Evolutionary conservation across 164 flowering plant species (phyloP), one percentile per base, ranked within the genome.

Genomic region (Annona cherimola): DNA sequence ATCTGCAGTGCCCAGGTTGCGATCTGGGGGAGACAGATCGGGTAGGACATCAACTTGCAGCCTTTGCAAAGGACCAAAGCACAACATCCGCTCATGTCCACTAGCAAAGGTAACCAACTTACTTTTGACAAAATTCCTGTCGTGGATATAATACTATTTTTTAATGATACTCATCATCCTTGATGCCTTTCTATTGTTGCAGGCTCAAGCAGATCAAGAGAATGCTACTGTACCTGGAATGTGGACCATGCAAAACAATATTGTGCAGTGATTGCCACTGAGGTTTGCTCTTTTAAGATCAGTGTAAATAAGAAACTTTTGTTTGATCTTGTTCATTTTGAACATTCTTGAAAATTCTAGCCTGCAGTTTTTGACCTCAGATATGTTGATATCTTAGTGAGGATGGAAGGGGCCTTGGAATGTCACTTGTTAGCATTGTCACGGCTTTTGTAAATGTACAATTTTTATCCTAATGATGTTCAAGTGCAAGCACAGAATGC

Each of bases 1-100:
- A 64, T 40, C 18, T 8, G 44, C 11, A 64, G 42, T 5, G 41
- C 67, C 45, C 7, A 64, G 16, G 4, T 16, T 40, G 18, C 40
- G 42, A 64, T 64, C 67, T 50, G 57, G 14, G 14, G 57, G 57
- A 16, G 57, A 50, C 57, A 50, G 14, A 16, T 50, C 57, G 14
- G 57, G 57, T 50, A 50, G 57, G 7, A 64, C 40, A 64, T 40
- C 43, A 7, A 64, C 42, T 5, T 64, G 67, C 67, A 64, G 67
- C 41, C 67, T 64, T 6, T 64, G 67, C 67, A 64, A 64, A 64
- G 67, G 67, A 64, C 67, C 67, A 14, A 64, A 64, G 67, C 67
- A 64, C 67, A 64, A 64, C 42, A 64, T 64, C 40, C 67, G 67
- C 41, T 64, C 67, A 4, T 64, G 67, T 44, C 67, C 67, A 18